Evolutionary conservation across 345 rosid species (phyloP).

Genomic region (Eucalyptus camaldulensis): DNA sequence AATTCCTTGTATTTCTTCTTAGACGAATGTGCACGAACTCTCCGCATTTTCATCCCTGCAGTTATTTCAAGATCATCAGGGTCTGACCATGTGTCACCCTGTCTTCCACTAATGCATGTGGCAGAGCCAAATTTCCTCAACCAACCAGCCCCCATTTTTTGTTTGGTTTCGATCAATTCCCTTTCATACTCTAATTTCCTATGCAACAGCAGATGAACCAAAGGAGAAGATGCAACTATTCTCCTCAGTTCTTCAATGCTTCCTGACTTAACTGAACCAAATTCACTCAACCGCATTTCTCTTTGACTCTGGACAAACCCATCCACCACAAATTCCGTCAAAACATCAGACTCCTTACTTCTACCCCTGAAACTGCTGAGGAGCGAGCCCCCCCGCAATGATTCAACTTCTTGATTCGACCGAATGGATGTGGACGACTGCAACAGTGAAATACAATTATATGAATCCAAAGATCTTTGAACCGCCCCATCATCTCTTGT

Average conservation of each 20-base stretch:
- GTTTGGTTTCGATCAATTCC: background rate
- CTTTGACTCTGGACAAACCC: slow-evolving; percentile 12
- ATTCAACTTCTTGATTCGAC: slow-evolving; percentile 12
- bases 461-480: slow-evolving; percentile 3
- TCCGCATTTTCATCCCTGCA: slow-evolving; percentile 11
- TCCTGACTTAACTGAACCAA: slow-evolving; percentile 20
- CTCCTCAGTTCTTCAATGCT: slow-evolving; percentile 38
- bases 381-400: background rate
- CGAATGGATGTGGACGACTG: slow-evolving; percentile 11
- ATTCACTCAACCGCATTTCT: slow-evolving; percentile 10
- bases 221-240: slow-evolving; percentile 12
- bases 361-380: slow-evolving; percentile 1
- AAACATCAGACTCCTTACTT: slow-evolving; percentile 24
- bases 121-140: slow-evolving; percentile 32
- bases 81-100: background rate
- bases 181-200: slow-evolving; percentile 2
- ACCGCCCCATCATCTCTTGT: slow-evolving; percentile 21
- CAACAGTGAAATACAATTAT: slow-evolving; percentile 1
- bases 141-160: slow-evolving; percentile 32
- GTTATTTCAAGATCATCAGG: slow-evolving; percentile 14
- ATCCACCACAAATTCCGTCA: slow-evolving; percentile 12
- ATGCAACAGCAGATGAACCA: background rate
- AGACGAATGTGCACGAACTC: slow-evolving; percentile 27
- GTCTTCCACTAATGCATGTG: slow-evolving; percentile 15
- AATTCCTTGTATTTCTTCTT: slow-evolving; percentile 55